Percentiles rank a stretch among this genome's conserved stretches.
These are phyloP conservation scores for Oxalis stricta DNA, from an alignment of 441 rosid species.

Conservation along the genomic window DNA sequence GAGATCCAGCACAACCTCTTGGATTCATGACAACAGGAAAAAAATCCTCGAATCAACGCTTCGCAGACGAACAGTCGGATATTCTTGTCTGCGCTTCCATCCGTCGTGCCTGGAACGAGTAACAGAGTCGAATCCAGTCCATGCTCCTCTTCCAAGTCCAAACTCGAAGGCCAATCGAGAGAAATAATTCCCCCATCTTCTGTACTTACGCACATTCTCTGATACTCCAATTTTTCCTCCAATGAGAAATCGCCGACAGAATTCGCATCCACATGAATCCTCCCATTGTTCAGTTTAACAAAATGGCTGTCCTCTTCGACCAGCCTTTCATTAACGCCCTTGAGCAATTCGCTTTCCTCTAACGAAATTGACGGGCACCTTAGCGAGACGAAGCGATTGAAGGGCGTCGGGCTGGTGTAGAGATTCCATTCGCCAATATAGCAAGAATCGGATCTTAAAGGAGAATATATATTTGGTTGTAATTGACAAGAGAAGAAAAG, in stretches of 20 bases:
- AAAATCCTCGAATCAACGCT: slow-evolving; percentile 45
- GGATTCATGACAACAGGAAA: slow-evolving; percentile 97
- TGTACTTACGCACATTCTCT: slow-evolving; percentile 52
- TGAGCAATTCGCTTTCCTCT: slow-evolving; percentile 28
- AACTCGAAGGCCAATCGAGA: slow-evolving; percentile 79
- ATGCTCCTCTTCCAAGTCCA: slow-evolving; percentile 62
- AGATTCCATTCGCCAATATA: slow-evolving; percentile 76
- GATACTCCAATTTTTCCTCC: slow-evolving; percentile 43
- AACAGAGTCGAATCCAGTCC: slow-evolving; percentile 80
- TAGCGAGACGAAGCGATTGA: slow-evolving; percentile 72
- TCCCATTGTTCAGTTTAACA: slow-evolving; percentile 51
- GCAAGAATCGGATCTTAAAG: too few relatives aligned
- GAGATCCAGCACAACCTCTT: slow-evolving; percentile 94
- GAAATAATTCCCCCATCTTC: slow-evolving; percentile 82
- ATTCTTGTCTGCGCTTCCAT: slow-evolving; percentile 56
- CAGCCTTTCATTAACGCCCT: slow-evolving; percentile 53
- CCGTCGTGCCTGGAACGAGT: slow-evolving; percentile 66
- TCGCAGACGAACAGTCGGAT: slow-evolving; percentile 49
- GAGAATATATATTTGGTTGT: too few relatives aligned
- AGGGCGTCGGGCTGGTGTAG: slow-evolving; percentile 75
- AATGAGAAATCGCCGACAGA: slow-evolving; percentile 6
- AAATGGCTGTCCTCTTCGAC: slow-evolving; percentile 68
- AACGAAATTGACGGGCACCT: slow-evolving; percentile 75
- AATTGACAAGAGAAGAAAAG: slow-evolving; percentile 23
- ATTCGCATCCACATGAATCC: too few relatives aligned